Conservation (phyloP, 495 filamentous ascomycete species). For the Evernia prunastri region DNA sequence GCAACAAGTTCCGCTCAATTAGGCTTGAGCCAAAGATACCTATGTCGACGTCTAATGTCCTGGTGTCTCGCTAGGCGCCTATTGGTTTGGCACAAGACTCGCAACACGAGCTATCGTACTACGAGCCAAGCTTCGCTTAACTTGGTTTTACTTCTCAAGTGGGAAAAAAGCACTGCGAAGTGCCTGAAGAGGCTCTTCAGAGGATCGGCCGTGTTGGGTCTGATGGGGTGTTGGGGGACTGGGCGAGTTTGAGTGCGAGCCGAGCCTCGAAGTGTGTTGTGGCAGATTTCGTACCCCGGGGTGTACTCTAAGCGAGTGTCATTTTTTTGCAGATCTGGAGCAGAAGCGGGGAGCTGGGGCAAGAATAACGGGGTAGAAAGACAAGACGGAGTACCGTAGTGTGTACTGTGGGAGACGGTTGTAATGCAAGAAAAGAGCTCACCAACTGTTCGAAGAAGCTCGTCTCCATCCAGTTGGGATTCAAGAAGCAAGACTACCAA, state of each 20-base stretch:
- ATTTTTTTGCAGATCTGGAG: too few species aligned
- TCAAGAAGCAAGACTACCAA: not conserved
- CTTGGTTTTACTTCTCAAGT: too few species aligned
- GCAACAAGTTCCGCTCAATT: too few species aligned
- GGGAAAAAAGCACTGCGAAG: not conserved
- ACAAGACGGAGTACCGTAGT: too few species aligned
- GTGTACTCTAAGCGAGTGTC: not conserved
- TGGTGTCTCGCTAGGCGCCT: too few species aligned
- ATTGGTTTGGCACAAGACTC: not conserved
- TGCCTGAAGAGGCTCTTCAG: not conserved
- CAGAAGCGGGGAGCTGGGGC: not conserved
- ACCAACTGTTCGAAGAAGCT: not conserved
- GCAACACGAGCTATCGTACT: not conserved
- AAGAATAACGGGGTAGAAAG: not conserved
- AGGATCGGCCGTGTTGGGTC: not conserved
- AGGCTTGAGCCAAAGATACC: too few species aligned
- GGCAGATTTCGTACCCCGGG: too few species aligned
- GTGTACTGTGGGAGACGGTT: too few species aligned
- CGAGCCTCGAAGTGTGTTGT: not conserved
- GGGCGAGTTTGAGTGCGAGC: not conserved
- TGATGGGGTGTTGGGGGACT: not conserved
- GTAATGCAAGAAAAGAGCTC: too few species aligned
- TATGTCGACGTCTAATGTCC: too few species aligned
- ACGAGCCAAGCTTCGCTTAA: not conserved
- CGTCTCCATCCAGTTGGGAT: not conserved